Base-by-base conservation (phyloP, 805 yeast genomes). In the Lipomyces kockii region DNA sequence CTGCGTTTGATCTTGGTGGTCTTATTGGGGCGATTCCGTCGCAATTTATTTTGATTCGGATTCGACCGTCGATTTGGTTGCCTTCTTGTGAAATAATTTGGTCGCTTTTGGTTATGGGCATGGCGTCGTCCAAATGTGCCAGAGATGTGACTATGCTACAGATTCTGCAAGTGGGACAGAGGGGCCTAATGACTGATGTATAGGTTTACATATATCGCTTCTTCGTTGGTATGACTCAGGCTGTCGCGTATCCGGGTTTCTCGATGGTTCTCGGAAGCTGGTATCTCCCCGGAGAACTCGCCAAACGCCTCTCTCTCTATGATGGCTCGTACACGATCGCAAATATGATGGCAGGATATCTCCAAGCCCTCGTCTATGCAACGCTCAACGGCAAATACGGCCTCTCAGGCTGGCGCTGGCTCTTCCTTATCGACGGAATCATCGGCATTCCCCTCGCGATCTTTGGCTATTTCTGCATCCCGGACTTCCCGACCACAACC, bases 251-350 rank as follows among this genome's bases (percentile, higher is more conserved):
- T 79, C 89, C 92, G 4, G 86, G 77, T 0, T 72, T 77, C n/a
- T 66, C 72, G 43, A 70, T 64, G 51, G 67, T 76, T 52, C 62
- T 77, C 68, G 91, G 90, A n/a, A 81, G 85, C 37, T 87, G 84
- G 83, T 86, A 86, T 76, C 81, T 81, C 69, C 82, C 86, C 58
- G 80, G 80, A 62, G 90, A 89, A 77, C 80, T 86, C 63, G 81
- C 61, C 25, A 64, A 64, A 34, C 55, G 64, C 17, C 46, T 64
- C 34, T 52, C 60, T 8, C 46, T 64, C 5, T 64, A 65, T 54
- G 68, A 65, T n/a, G 64, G 57, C 32, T 65, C 64, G 17, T 49
- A 49, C 32, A 61, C 69, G 65, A 75, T 87, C 46, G 89, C 87
- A 58, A 78, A 82, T 34, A 79, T 86, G 62, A 83, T 87, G 20